These are phyloP conservation scores for Oxytropis ochrocephala DNA, from an alignment of 306 rosid genomes.

Conservation along the genomic window DNA sequence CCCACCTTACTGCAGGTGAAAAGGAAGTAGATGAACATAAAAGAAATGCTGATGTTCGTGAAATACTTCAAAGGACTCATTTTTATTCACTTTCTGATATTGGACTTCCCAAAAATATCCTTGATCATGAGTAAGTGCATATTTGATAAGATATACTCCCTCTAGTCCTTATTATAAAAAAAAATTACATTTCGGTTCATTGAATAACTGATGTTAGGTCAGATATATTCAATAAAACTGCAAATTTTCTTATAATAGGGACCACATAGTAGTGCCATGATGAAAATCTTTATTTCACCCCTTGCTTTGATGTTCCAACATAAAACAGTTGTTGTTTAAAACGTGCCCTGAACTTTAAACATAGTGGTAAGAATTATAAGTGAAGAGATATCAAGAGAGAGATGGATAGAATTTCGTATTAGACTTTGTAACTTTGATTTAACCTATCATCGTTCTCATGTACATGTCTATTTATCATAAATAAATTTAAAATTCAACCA, in stretches of 20 bases:
- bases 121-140: slow-evolving; percentile 78
- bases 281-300: too few relatives aligned
- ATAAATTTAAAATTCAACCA: too few relatives aligned
- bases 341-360: not conserved
- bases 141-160: not conserved
- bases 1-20: slow-evolving; percentile 88
- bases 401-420: not conserved
- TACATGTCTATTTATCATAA: slow-evolving; percentile 21
- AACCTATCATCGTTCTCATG: not conserved
- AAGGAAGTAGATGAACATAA: slow-evolving; percentile 65
- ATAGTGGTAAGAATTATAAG: not conserved
- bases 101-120: slow-evolving; percentile 56
- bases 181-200: too few relatives aligned
- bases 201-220: too few relatives aligned
- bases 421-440: not conserved
- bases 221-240: too few relatives aligned
- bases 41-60: slow-evolving; percentile 76
- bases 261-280: too few relatives aligned
- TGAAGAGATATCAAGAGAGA: not conserved
- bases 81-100: slow-evolving; percentile 48
- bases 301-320: too few relatives aligned
- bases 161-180: too few relatives aligned
- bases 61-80: slow-evolving; percentile 67
- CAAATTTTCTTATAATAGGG: too few relatives aligned
- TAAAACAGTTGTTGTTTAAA: not conserved